These are phyloP conservation scores for Termitomyces sp. DNA, from an alignment of 768 basidiomycete species.

Conservation along the genomic window DNA sequence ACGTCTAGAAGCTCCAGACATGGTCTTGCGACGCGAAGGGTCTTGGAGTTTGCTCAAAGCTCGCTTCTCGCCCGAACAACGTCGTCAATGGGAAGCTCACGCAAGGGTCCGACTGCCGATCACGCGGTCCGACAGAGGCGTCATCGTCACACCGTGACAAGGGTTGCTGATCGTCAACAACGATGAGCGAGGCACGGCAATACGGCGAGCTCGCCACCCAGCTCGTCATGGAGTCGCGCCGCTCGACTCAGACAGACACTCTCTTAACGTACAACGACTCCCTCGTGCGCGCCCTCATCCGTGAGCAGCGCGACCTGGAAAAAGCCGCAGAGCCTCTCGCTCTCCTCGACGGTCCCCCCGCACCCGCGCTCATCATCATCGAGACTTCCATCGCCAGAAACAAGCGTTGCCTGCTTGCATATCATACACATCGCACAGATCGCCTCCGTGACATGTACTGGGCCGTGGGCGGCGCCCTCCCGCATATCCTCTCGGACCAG, in stretches of 20 bases:
- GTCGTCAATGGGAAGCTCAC: not conserved
- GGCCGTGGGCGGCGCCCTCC: constrained; percentile 81
- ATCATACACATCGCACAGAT: constrained; percentile 83
- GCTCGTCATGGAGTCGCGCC: constrained; percentile 80
- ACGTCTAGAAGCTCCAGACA: not conserved
- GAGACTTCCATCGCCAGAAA: constrained; percentile 89
- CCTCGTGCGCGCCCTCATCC: constrained; percentile 78
- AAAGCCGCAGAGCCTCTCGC: constrained; percentile 38
- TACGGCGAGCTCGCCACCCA: constrained; percentile 85
- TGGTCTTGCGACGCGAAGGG: not conserved
- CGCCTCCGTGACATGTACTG: constrained; percentile 86
- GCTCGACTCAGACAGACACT: constrained; percentile 79
- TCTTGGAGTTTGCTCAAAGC: not conserved
- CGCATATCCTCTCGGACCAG: constrained; percentile 66
- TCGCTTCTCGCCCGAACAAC: not conserved
- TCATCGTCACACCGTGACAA: constrained; percentile 2
- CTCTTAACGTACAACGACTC: constrained; percentile 90
- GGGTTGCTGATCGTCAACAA: constrained; percentile 9
- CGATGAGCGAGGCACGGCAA: constrained; percentile 55
- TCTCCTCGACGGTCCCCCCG: constrained; percentile 35
- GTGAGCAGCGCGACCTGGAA: constrained; percentile 90
- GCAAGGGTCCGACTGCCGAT: not conserved
- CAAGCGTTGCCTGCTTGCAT: constrained; percentile 93
- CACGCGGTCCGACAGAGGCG: not conserved
- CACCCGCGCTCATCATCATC: constrained; percentile 71